Conservation (phyloP, 2,329 filamentous ascomycete genomes). For the Cryoendolithus antarcticus region DNA sequence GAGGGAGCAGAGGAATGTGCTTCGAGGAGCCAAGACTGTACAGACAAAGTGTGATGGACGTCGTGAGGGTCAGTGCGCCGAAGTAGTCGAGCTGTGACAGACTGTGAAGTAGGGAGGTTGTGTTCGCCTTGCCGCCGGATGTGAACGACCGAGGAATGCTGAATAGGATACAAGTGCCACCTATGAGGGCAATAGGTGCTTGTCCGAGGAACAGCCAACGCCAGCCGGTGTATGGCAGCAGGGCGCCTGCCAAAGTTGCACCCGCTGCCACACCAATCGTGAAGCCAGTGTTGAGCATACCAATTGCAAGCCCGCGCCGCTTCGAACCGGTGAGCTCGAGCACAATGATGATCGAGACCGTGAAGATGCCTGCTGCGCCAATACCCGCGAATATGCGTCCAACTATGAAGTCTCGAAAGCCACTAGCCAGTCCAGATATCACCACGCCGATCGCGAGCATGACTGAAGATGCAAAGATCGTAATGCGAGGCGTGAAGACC, state of each 20-base stretch:
- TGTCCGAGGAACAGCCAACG: constrained; percentile 63
- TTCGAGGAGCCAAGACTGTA: constrained; percentile 54
- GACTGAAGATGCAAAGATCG: constrained; percentile 50
- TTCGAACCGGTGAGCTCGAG: constrained; percentile 60
- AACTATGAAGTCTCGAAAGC: constrained; percentile 51
- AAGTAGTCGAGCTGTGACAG: constrained; percentile 61
- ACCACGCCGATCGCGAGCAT: constrained; percentile 50
- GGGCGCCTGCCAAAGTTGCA: constrained; percentile 55
- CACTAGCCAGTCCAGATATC: constrained; percentile 49
- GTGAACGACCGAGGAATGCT: constrained; percentile 44
- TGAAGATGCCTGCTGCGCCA: constrained; percentile 60
- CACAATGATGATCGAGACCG: constrained; percentile 61
- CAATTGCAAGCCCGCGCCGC: constrained; percentile 60
- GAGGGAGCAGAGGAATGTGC: constrained; percentile 45
- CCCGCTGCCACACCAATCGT: constrained; percentile 61
- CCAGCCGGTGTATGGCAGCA: constrained; percentile 57
- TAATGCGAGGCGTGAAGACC: constrained; percentile 57
- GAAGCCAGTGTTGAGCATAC: constrained; percentile 59
- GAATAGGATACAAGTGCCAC: constrained; percentile 50
- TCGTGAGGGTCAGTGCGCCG: constrained; percentile 52
- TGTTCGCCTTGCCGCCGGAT: constrained; percentile 20
- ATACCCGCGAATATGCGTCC: constrained; percentile 57
- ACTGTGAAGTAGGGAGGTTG: constrained; percentile 36
- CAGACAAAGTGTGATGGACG: constrained; percentile 59
- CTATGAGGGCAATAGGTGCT: constrained; percentile 48